Conservation (phyloP, 2,329 filamentous ascomycete genomes). For the Aspergillus puulaauensis region DNA sequence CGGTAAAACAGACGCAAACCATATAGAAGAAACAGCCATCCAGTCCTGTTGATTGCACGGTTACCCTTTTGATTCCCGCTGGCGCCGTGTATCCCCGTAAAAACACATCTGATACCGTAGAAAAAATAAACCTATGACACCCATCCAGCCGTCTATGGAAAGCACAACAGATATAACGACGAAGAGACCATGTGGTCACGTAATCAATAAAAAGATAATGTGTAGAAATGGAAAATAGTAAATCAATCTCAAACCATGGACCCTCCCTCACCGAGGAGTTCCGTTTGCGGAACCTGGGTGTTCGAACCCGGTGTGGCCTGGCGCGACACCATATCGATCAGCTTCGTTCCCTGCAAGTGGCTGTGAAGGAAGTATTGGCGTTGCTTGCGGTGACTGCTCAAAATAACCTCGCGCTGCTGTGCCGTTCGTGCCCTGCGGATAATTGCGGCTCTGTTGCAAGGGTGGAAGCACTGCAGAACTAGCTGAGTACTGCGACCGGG, state of each 20-base stretch:
- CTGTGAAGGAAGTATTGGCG: slow-evolving; percentile 37
- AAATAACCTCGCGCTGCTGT: slow-evolving; percentile 29
- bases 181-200: slow-evolving; percentile 2
- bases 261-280: slow-evolving; percentile 29
- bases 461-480: slow-evolving; percentile 37
- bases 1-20: slow-evolving; percentile 18
- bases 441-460: slow-evolving; percentile 33
- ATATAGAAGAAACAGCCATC: slow-evolving; percentile 17
- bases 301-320: slow-evolving; percentile 29
- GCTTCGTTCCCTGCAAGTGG: slow-evolving; percentile 29
- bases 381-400: slow-evolving; percentile 33
- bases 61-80: slow-evolving; percentile 25
- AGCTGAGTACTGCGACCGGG: slow-evolving; percentile 33
- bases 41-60: slow-evolving; percentile 26
- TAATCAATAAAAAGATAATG: slow-evolving; percentile 7
- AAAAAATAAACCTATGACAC: slow-evolving; percentile 31
- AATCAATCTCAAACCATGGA: slow-evolving; percentile 8
- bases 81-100: slow-evolving; percentile 28
- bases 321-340: slow-evolving; percentile 31
- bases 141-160: slow-evolving; percentile 34
- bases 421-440: slow-evolving; percentile 30
- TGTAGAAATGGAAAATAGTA: slow-evolving; percentile 11
- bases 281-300: slow-evolving; percentile 32
- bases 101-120: slow-evolving; percentile 22
- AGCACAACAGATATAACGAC: slow-evolving; percentile 18